Base-by-base conservation (phyloP, 305 asterid genomes). In the Ilex paraguariensis region DNA sequence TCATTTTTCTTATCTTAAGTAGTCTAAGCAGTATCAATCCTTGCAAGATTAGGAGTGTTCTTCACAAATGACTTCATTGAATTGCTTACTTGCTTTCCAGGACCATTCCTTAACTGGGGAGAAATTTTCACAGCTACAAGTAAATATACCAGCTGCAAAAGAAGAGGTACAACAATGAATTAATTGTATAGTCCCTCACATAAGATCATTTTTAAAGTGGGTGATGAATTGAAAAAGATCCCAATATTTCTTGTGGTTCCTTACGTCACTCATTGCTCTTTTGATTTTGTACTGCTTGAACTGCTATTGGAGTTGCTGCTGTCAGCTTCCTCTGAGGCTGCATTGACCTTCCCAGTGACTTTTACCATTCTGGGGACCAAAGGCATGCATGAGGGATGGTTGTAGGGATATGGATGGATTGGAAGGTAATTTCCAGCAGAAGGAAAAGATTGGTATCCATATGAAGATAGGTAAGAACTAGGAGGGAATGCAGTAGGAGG, bases 271-370 rank as follows among this genome's bases (percentile, higher is more conserved):
- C 48, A 28, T 61, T 50, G 44, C 59, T 63, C 4, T 59, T 31
- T 45, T 28, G 76, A 61, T 49, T 67, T 54, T 63, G 69, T 73
- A 55, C 66, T 73, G 57, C 61, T 67, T 59, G 77, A 59, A 54
- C 67, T 63, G 46, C 61, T 59, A 40, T 63, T 16, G 6, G 57
- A 63, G 21, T 63, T 21, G 50, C 50, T 57, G 53, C 31, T 59
- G 49, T 55, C 53, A 16, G 77, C 70, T 33, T 63, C 33, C 57
- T 54, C 52, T 28, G 59, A 67, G 45, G 60, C 66, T 53, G 56
- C 56, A 30, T 31, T 54, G 31, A 57, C 40, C 52, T 63, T 63
- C 67, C 53, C 36, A 15, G 54, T 59, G 7, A 61, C 67, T 39
- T 59, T 52, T 21, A 51, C 32, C 32, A 66, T 64, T 10, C 42